Evolutionary conservation across 345 rosid species (phyloP).

Genomic region (Euphorbia pulcherrima): DNA sequence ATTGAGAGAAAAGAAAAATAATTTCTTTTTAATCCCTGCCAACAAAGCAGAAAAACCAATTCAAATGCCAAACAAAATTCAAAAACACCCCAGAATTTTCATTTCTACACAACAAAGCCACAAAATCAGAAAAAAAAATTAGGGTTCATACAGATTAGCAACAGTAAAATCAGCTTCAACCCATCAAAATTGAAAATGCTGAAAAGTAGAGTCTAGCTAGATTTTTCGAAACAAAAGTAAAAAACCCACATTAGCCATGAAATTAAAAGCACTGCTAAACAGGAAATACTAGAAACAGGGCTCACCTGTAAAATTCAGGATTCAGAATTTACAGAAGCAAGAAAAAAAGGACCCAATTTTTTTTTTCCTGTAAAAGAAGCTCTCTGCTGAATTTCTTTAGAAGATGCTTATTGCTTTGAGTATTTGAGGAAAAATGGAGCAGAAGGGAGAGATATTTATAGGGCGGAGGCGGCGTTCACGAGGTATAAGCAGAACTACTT

Average conservation of each 20-base stretch:
- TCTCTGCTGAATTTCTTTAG: constrained; percentile 12
- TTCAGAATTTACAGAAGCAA: not conserved
- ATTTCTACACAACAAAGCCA: not conserved
- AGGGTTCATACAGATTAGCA: constrained; percentile 20
- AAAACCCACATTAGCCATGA: not conserved
- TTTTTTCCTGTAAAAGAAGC: not conserved
- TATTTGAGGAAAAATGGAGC: not conserved
- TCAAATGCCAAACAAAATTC: not conserved
- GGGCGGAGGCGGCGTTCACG: constrained; percentile 15
- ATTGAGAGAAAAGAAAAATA: not conserved
- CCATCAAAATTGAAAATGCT: constrained; percentile 19
- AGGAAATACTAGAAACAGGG: not conserved
- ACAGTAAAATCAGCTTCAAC: constrained; percentile 33
- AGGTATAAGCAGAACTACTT: rapidly evolving
- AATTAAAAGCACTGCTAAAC: not conserved
- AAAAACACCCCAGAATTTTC: not conserved
- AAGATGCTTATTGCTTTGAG: constrained; percentile 21
- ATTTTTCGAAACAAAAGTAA: not conserved
- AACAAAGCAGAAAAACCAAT: not conserved
- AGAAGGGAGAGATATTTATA: not conserved
- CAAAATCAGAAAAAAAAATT: constrained; percentile 1
- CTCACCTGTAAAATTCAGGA: constrained; percentile 20
- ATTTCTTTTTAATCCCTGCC: too few species aligned
- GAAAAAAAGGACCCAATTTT: not conserved
- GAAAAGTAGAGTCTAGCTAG: constrained; percentile 7